Evolutionary conservation across 1,284 basidiomycete species (phyloP).

Genomic region (Irpex lacteus): DNA sequence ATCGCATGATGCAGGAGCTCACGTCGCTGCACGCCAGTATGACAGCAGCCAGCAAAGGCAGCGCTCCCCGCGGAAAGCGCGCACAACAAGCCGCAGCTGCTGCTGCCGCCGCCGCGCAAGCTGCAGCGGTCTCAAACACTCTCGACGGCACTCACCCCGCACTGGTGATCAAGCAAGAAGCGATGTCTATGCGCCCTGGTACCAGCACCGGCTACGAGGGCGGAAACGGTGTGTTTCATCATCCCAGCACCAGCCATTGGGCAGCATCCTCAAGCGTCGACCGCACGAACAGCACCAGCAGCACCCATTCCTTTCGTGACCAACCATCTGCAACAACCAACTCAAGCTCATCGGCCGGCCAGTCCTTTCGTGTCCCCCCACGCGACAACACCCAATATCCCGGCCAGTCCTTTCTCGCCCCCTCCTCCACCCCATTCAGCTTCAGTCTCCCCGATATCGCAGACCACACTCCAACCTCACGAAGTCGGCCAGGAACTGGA

Average conservation of each 20-base stretch:
- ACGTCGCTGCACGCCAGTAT: constrained; percentile 84
- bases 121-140: constrained; percentile 30
- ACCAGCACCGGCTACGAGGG: constrained; percentile 71
- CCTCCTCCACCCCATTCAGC: constrained; percentile 48
- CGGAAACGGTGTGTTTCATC: constrained; percentile 31
- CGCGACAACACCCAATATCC: constrained; percentile 42
- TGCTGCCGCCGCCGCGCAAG: constrained; percentile 13
- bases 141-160: constrained; percentile 29
- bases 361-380: constrained; percentile 62
- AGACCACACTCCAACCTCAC: constrained; percentile 16
- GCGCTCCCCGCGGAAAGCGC: constrained; percentile 42
- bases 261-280: constrained; percentile 35
- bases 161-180: constrained; percentile 52
- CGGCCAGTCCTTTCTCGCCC: constrained; percentile 67
- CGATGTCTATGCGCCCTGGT: constrained; percentile 55
- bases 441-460: constrained; percentile 44
- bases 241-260: constrained; percentile 27
- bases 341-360: constrained; percentile 33
- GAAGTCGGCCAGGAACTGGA: constrained; percentile 42
- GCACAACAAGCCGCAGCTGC: constrained; percentile 22
- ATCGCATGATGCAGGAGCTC: constrained; percentile 88
- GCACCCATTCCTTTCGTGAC: constrained; percentile 67
- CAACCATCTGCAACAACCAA: constrained; percentile 8
- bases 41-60: constrained; percentile 66
- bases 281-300: constrained; percentile 25